Percentiles rank a stretch among this genome's conserved stretches.
Conservation (phyloP, 129 eudicot genomes). For the Ambrosia artemisiifolia region DNA sequence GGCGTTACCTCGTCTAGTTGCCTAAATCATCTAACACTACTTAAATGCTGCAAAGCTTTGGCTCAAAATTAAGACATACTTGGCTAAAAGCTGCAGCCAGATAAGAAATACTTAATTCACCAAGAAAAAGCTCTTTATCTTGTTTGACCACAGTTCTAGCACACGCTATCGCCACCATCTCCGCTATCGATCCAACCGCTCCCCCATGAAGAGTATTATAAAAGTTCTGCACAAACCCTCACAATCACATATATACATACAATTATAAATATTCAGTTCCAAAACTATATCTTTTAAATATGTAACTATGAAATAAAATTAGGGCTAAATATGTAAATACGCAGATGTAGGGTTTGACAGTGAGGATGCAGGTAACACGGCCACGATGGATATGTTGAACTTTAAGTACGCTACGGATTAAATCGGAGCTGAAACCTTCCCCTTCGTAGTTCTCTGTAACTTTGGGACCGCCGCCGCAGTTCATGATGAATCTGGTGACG, state of each 20-base stretch:
- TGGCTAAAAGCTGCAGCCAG: constrained; percentile 63
- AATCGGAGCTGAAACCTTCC: constrained; percentile 32
- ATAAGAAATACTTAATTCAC: constrained; percentile 66
- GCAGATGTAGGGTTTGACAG: constrained; percentile 42
- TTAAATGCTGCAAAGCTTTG: constrained; percentile 10
- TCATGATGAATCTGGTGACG: constrained; percentile 21
- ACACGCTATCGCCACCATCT: constrained; percentile 64
- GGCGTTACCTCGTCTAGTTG: too few species aligned
- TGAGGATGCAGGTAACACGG: constrained; percentile 41
- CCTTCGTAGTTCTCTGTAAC: constrained; percentile 24
- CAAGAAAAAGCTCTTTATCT: constrained; percentile 78
- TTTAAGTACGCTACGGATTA: constrained; percentile 40
- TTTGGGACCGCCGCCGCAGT: constrained; percentile 13
- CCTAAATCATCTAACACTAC: too few species aligned
- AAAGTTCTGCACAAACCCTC: constrained; percentile 43
- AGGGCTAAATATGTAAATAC: constrained; percentile 17
- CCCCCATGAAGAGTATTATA: constrained; percentile 85
- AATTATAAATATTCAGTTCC: too few species aligned
- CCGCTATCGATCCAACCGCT: constrained; percentile 73
- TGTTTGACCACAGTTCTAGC: constrained; percentile 81
- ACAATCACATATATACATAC: background rate
- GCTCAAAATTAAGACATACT: constrained; percentile 38
- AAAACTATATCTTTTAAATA: background rate
- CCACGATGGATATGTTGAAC: constrained; percentile 45
- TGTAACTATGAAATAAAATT: background rate